phyloP scores from a whole-genome alignment of 225 moss, liverwort and hornwort species.

The Polytrichum commune region DNA sequence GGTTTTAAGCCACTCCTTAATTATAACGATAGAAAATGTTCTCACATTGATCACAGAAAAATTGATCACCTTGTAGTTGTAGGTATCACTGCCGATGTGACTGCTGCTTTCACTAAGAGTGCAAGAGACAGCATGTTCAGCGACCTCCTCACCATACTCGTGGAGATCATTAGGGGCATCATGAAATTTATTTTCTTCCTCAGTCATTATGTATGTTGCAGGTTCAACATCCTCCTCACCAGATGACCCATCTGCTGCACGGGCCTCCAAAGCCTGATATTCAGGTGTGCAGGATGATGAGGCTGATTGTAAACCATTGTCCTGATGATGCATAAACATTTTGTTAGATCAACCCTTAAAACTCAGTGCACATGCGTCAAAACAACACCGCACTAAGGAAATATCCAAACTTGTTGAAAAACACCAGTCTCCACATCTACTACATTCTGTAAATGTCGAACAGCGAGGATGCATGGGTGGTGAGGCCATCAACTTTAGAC shows the following conservation, averaged over 20 bases:
- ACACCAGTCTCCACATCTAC: no score
- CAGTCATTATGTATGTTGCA: conserved; percentile 25
- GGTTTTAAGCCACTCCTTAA: no score
- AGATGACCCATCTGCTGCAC: conserved; percentile 46
- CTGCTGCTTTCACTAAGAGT: conserved; percentile 68
- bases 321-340: no score
- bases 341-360: no score
- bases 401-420: no score
- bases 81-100: conserved; percentile 46
- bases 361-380: no score
- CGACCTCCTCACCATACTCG: conserved; percentile 47
- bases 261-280: conserved; percentile 25
- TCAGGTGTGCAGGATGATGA: conserved; percentile 37
- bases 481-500: no score
- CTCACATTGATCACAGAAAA: background rate
- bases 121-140: conserved; percentile 50
- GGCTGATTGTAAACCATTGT: conserved; percentile 14
- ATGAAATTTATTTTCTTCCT: conserved; percentile 52
- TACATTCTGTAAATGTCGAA: no score
- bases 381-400: no score
- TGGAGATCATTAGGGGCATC: conserved; percentile 64
- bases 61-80: conserved; percentile 53
- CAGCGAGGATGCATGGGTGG: no score
- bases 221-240: conserved; percentile 38
- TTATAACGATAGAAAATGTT: background rate